Evolutionary conservation across 257 asterid species (phyloP), one percentile per base, ranked within the genome.

Genomic region (Nicotiana tomentosiformis): DNA sequence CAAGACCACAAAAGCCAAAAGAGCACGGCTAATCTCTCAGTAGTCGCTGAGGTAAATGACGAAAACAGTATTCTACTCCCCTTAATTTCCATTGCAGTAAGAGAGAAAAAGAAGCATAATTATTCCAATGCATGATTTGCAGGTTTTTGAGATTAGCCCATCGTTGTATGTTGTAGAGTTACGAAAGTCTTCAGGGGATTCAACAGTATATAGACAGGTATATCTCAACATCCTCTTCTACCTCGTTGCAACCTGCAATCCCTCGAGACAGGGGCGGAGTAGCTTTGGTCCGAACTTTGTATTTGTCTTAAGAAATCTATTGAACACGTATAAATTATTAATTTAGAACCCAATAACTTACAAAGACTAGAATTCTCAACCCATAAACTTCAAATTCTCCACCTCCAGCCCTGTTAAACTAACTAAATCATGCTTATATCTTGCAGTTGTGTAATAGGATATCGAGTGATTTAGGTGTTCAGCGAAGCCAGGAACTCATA

Each of bases 101-200:
- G 55, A 51, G 35, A 29, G 20, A 53, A 69, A 17, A 11, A 18
- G 12, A 14, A 7, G 39, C 20, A 32, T 20, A 60, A 37, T 8
- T 2, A 61, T 58, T 14, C 68, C 66, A 68, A 32, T 18, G 49
- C 82, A 39, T 56, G 76, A 82, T 49, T 82, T 69, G 10, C 97
- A 95, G 99, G 94, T 96, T 72, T 92, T 93, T 56, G 99, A 96
- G 91, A 88, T 96, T 67, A 92, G 96, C 84, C 94, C 95, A 82
- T 91, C 98, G 43, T 57, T 92, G 87, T 89, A 91, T 84, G 97
- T 91, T 39, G 99, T 96, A 49, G 99, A 96, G 89, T 77, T 96
- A 83, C 89, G 88, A 68, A 96, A 96, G 87, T 88, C 90, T 35
- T 80, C 82, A 16, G 99, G 99, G 51, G 98, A 94, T 87, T 84